Conservation (phyloP, 257 asterid genomes). For the Eucommia ulmoides region DNA sequence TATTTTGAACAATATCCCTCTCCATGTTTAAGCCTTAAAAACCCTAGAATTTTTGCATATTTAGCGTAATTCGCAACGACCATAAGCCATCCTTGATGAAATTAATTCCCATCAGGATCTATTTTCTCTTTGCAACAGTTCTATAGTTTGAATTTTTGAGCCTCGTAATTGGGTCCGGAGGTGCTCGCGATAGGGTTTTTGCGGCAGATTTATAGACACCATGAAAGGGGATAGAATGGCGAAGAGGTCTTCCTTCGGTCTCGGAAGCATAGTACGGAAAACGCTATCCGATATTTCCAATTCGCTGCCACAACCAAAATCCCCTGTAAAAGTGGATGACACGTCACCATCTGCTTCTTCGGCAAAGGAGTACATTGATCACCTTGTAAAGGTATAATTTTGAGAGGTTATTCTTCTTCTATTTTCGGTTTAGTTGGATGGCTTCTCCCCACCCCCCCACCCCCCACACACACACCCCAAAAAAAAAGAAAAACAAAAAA, state of each 20-base stretch:
- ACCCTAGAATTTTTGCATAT: too few relatives aligned
- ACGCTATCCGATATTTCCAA: slow-evolving; percentile 76
- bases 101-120: too few relatives aligned
- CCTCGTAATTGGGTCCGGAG: too few relatives aligned
- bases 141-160: too few relatives aligned
- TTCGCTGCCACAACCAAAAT: slow-evolving; percentile 50
- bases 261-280: slow-evolving; percentile 55
- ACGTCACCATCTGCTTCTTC: slow-evolving; percentile 24
- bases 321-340: slow-evolving; percentile 30
- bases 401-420: neutral
- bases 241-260: slow-evolving; percentile 66
- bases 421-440: neutral
- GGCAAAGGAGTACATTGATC: slow-evolving; percentile 30
- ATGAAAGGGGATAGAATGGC: slow-evolving; percentile 67
- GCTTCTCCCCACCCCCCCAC: neutral
- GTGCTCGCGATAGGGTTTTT: too few relatives aligned
- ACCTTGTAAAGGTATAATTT: slow-evolving; percentile 46
- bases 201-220: too few relatives aligned
- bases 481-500: neutral
- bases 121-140: too few relatives aligned
- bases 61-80: too few relatives aligned
- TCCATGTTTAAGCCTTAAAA: too few relatives aligned
- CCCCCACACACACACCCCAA: too few relatives aligned
- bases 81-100: too few relatives aligned
- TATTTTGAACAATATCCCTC: too few relatives aligned